Conservation (phyloP, 73 alveolate species). For the Paramecium octaurelia region DNA sequence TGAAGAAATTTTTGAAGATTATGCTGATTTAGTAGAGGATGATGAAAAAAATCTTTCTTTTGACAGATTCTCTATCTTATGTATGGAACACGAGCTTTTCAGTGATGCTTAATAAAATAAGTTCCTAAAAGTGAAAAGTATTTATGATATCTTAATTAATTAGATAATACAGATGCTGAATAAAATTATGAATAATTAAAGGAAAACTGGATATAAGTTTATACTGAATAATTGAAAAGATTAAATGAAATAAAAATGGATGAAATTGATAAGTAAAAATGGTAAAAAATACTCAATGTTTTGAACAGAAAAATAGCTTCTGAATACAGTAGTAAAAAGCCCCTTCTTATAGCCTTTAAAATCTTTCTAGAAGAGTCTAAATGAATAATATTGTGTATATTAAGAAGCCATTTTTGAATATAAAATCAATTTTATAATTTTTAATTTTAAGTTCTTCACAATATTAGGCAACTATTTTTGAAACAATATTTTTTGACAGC, state of each 20-base stretch:
- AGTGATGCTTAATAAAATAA: conserved; percentile 51
- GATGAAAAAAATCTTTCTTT: conserved; percentile 56
- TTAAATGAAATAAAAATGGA: neutral
- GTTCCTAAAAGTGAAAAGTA: conserved; percentile 34
- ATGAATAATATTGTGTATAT: neutral
- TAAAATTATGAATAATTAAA: neutral
- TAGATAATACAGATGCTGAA: neutral
- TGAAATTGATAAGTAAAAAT: conserved; percentile 3
- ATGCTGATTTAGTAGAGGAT: conserved; percentile 52
- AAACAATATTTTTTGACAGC: no score
- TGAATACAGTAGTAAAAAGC: neutral
- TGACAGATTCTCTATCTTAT: conserved; percentile 50
- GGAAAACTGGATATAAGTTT: neutral
- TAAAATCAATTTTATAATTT: neutral
- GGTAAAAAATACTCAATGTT: conserved; percentile 31
- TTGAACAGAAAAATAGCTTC: neutral
- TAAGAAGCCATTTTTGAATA: neutral
- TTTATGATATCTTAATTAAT: neutral
- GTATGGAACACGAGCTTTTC: conserved; percentile 56
- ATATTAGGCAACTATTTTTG: no score
- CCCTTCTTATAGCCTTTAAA: conserved; percentile 33
- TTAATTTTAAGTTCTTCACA: neutral
- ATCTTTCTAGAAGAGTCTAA: conserved; percentile 29
- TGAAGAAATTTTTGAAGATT: conserved; percentile 41
- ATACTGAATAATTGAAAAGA: neutral